phyloP scores from a whole-genome alignment of 23 red algal species.

The Gracilaria domingensis region DNA sequence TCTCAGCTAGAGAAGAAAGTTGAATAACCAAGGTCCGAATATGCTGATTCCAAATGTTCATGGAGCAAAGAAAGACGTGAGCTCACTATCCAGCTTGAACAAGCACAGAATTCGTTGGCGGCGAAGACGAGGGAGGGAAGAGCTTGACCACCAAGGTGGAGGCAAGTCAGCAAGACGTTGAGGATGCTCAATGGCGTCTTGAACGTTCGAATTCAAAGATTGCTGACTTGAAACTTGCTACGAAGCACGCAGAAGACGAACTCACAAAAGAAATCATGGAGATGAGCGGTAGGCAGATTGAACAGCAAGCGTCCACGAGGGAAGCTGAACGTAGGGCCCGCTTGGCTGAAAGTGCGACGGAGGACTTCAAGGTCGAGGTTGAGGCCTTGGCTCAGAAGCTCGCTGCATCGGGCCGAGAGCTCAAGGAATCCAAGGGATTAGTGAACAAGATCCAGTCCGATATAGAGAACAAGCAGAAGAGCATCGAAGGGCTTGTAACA shows the following conservation, averaged over 20 bases:
- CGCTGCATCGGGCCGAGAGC: not conserved
- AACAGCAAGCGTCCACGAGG: slow-evolving; percentile 24
- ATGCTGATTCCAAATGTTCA: slow-evolving; percentile 13
- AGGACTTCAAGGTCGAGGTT: slow-evolving; percentile 51
- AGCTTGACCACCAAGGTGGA: slow-evolving; percentile 44
- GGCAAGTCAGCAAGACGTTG: slow-evolving; percentile 45
- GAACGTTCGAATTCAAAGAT: slow-evolving; percentile 57
- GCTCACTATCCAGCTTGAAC: slow-evolving; percentile 27
- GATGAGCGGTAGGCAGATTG: slow-evolving; percentile 21
- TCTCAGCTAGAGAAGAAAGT: slow-evolving; percentile 43
- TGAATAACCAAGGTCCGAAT: slow-evolving; percentile 22
- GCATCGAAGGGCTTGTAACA: not conserved
- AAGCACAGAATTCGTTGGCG: slow-evolving; percentile 40
- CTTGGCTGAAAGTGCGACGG: slow-evolving; percentile 27
- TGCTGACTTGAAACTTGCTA: slow-evolving; percentile 38
- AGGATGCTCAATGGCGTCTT: slow-evolving; percentile 63
- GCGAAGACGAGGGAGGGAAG: slow-evolving; percentile 46
- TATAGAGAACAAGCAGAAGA: not conserved
- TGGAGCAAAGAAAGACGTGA: slow-evolving; percentile 49
- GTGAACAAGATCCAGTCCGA: slow-evolving; percentile 9
- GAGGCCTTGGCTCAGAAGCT: slow-evolving; percentile 41
- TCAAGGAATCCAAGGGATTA: not conserved
- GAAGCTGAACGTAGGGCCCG: slow-evolving; percentile 52
- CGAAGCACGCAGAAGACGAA: slow-evolving; percentile 39
- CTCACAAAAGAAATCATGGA: slow-evolving; percentile 47